phyloP scores from a whole-genome alignment of 1,284 basidiomycete species.

The Trichosporon coremiiforme region DNA sequence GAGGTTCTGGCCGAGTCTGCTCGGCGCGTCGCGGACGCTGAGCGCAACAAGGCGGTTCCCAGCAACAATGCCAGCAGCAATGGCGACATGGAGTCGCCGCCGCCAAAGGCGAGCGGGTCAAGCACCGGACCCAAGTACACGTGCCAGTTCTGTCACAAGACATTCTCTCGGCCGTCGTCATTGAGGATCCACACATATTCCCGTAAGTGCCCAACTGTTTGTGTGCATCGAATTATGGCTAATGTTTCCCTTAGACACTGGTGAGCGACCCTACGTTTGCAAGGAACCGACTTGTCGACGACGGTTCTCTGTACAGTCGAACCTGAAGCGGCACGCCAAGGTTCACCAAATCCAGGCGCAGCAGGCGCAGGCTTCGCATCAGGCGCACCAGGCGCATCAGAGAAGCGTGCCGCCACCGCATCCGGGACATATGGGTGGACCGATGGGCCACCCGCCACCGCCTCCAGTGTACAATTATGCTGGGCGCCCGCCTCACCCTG shows the following conservation, averaged over 20 bases:
- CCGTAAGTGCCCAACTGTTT: slow-evolving; percentile 42
- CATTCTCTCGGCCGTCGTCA: slow-evolving; percentile 51
- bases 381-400: slow-evolving; percentile 23
- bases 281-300: slow-evolving; percentile 48
- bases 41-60: slow-evolving; percentile 31
- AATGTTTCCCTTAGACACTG: slow-evolving; percentile 44
- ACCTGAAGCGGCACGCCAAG: slow-evolving; percentile 53
- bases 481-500: slow-evolving; percentile 13
- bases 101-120: slow-evolving; percentile 25
- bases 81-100: slow-evolving; percentile 28
- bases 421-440: slow-evolving; percentile 21
- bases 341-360: slow-evolving; percentile 44
- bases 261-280: slow-evolving; percentile 52
- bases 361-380: slow-evolving; percentile 27
- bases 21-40: slow-evolving; percentile 41
- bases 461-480: slow-evolving; percentile 16
- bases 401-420: slow-evolving; percentile 25
- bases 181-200: slow-evolving; percentile 53
- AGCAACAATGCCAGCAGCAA: slow-evolving; percentile 26
- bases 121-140: slow-evolving; percentile 48
- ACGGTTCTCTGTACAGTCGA: slow-evolving; percentile 54
- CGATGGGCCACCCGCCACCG: slow-evolving; percentile 19
- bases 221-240: neutral
- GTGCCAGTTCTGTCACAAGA: slow-evolving; percentile 51
- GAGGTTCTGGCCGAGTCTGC: slow-evolving; percentile 51